Evolutionary conservation across 768 basidiomycete genomes (phyloP), one percentile per base, ranked within the genome.

Genomic region (Cystobasidium onofrii): DNA sequence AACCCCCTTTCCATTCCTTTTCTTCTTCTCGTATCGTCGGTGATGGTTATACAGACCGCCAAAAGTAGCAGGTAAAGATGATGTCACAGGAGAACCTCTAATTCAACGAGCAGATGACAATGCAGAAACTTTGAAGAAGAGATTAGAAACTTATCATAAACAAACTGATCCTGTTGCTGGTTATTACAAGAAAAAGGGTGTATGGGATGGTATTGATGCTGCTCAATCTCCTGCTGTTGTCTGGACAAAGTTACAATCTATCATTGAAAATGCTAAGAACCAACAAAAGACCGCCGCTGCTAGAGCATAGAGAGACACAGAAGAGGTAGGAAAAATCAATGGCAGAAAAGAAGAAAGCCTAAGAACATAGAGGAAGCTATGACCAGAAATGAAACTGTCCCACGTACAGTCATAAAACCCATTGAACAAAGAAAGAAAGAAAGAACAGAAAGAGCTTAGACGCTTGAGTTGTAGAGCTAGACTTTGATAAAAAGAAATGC

Each of bases 31-130:
- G n/a, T n/a, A n/a, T n/a, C n/a, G n/a, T n/a, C n/a, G n/a, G n/a
- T n/a, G n/a, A n/a, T n/a, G n/a, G n/a, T 1, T 31, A 7, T 77
- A 74, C 80, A 99, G 94, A 83, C 96, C 96, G 4, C 96, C 96
- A 34, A 98, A 97, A 86, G 97, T 96, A 83, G 78, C 88, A n/a
- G 89, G 91, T 85, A 85, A 85, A 23, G 96, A 99, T 83, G 96
- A 99, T 81, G 84, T 90, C 41, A 90, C 93, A 1, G 96, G 96
- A 73, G 95, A 99, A 83, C 91, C 92, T 43, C 87, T 99, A 77
- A 89, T 95, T 79, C 95, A 97, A 82, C 90, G 96, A 76, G 92
- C 93, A 10, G 96, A 99, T 81, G 96, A 99, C 84, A 99, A 97
- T 77, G 91, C 92, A 75, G 92, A 96, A 81, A 91, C 94, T 15